Conservation (phyloP, 345 rosid genomes). For the Euclidium syriacum region DNA sequence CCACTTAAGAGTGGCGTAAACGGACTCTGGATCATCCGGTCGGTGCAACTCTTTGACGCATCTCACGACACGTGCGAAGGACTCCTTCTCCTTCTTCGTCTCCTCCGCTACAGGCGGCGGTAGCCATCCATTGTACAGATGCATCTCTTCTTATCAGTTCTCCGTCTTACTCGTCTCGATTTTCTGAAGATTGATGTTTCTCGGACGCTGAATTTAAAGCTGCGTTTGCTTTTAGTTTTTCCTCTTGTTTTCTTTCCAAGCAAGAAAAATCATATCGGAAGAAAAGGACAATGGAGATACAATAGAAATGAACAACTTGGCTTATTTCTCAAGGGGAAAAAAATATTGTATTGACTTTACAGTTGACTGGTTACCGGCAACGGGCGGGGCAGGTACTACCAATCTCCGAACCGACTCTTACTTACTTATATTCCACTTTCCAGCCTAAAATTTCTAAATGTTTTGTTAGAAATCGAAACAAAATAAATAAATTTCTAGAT, state of each 20-base stretch:
- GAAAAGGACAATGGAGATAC: constrained; percentile 7
- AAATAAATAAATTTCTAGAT: neutral
- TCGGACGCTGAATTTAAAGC: constrained; percentile 20
- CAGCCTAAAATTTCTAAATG: neutral
- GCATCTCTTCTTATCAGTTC: constrained; percentile 47
- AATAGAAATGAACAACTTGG: constrained; percentile 16
- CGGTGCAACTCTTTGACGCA: constrained; percentile 57
- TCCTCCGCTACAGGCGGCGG: constrained; percentile 93
- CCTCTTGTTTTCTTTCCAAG: constrained; percentile 38
- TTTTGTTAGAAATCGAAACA: neutral
- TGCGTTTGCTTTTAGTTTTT: constrained; percentile 8
- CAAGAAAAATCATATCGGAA: constrained; percentile 35
- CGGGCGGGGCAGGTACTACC: constrained; percentile 18
- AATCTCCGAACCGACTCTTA: constrained; percentile 15
- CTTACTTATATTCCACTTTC: neutral
- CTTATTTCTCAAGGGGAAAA: neutral
- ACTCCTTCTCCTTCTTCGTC: constrained; percentile 69
- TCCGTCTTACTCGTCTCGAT: constrained; percentile 8
- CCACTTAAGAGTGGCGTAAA: constrained; percentile 85
- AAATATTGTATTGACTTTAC: constrained; percentile 22
- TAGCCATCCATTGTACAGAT: constrained; percentile 91
- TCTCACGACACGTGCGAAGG: constrained; percentile 64
- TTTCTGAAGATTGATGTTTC: constrained; percentile 5
- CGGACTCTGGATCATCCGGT: constrained; percentile 86
- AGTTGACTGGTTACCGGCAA: constrained; percentile 30